Conservation (phyloP, 2,329 filamentous ascomycete genomes). For the Ascochyta lentis region DNA sequence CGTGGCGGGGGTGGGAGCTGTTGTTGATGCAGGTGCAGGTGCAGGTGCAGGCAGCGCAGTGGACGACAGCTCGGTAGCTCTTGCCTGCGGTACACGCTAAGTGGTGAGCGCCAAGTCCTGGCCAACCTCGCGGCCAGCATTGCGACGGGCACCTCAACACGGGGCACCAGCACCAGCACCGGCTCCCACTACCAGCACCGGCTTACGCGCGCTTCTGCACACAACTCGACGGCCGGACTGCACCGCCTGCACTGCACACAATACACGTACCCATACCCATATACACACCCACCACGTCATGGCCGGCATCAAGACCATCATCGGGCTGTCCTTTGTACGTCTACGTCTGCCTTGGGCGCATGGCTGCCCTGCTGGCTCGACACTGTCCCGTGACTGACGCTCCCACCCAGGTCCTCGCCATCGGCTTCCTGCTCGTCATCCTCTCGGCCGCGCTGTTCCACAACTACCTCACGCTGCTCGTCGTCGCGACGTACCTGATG, state of each 20-base stretch:
- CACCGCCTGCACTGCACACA: too few species aligned
- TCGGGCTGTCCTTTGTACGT: constrained; percentile 92
- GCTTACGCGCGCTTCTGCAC: neutral
- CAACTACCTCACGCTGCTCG: constrained; percentile 92
- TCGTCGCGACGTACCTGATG: constrained; percentile 93
- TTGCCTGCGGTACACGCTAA: constrained; percentile 27
- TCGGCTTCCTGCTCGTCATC: constrained; percentile 98
- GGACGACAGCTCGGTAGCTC: constrained; percentile 35
- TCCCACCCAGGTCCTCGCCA: constrained; percentile 77
- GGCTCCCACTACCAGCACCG: neutral
- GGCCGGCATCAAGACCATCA: constrained; percentile 98
- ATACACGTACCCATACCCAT: neutral
- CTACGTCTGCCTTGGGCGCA: constrained; percentile 54
- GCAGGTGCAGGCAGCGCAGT: constrained; percentile 10
- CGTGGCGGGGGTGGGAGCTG: constrained; percentile 19
- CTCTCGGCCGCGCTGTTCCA: constrained; percentile 95
- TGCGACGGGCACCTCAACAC: neutral
- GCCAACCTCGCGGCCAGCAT: constrained; percentile 10
- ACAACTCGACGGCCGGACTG: too few species aligned
- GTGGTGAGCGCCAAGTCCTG: constrained; percentile 14
- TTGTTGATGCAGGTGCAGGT: constrained; percentile 33
- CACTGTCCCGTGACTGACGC: constrained; percentile 9
- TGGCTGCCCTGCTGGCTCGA: constrained; percentile 15
- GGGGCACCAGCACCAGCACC: neutral
- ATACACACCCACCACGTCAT: constrained; percentile 51